phyloP scores from a whole-genome alignment of 148 eudicot genomes.

The Euryodendron excelsum region DNA sequence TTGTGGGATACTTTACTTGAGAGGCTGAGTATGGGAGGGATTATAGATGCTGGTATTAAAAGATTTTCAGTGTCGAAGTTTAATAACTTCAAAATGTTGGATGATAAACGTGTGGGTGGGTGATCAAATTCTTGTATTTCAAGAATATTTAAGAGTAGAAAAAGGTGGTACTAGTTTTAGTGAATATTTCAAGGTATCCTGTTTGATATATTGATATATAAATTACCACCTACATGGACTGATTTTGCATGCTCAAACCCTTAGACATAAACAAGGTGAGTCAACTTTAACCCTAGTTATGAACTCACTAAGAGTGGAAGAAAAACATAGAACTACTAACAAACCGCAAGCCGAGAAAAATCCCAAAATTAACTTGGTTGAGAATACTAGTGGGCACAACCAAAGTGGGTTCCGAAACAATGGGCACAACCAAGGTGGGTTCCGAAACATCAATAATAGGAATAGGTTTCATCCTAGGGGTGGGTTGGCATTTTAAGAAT shows the following conservation, averaged over 20 bases:
- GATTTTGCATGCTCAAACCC: not conserved
- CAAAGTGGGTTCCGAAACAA: not conserved
- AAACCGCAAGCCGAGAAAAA: not conserved
- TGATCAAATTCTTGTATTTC: conserved; percentile 5
- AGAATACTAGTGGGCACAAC: not conserved
- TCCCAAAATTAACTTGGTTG: not conserved
- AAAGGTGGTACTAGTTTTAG: not conserved
- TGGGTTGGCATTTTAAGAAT: no score
- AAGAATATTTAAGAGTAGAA: not conserved
- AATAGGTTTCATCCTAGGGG: not conserved
- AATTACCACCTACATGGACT: not conserved
- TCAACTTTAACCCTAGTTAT: not conserved
- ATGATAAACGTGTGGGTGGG: not conserved
- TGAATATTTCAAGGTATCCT: not conserved
- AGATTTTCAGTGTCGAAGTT: not conserved
- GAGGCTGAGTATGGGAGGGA: not conserved
- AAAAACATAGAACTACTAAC: not conserved
- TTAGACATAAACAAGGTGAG: not conserved
- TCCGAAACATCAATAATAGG: not conserved
- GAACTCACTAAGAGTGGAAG: not conserved
- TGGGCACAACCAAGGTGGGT: no score
- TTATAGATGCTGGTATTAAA: not conserved
- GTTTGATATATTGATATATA: not conserved
- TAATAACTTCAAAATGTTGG: not conserved
- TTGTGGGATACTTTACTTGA: not conserved